These are phyloP conservation scores for Trametopsis cervina DNA, from an alignment of 768 basidiomycete genomes.

Conservation along the genomic window DNA sequence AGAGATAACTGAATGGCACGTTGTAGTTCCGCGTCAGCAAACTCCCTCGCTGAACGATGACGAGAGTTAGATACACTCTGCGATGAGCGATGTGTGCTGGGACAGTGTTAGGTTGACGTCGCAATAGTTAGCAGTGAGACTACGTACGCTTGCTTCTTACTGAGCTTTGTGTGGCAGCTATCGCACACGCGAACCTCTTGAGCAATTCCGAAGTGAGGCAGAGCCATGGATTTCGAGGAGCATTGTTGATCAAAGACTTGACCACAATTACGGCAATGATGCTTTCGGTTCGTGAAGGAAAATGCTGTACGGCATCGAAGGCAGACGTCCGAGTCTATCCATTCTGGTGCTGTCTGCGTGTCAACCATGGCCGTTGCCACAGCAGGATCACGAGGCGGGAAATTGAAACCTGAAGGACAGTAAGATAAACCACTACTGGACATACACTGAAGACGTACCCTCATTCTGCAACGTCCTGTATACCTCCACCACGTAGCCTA, in stretches of 20 bases:
- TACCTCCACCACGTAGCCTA: slow-evolving; percentile 71
- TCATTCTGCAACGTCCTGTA: slow-evolving; percentile 72
- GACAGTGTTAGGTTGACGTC: background rate
- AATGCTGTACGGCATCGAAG: slow-evolving; percentile 88
- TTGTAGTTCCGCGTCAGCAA: slow-evolving; percentile 83
- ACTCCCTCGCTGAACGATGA: slow-evolving; percentile 50
- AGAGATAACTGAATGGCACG: slow-evolving; percentile 90
- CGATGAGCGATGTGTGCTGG: slow-evolving; percentile 46
- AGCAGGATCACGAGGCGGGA: slow-evolving; percentile 73
- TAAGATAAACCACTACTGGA: slow-evolving; percentile 2
- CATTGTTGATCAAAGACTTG: slow-evolving; percentile 94
- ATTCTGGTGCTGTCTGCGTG: slow-evolving; percentile 88
- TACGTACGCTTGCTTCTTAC: slow-evolving; percentile 55
- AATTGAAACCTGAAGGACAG: slow-evolving; percentile 55
- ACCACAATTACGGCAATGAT: slow-evolving; percentile 98
- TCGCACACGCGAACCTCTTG: slow-evolving; percentile 95
- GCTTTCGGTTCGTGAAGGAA: slow-evolving; percentile 93
- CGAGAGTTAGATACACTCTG: slow-evolving; percentile 47
- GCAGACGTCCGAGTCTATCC: slow-evolving; percentile 95
- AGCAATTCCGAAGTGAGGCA: slow-evolving; percentile 91
- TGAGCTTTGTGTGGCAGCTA: slow-evolving; percentile 74
- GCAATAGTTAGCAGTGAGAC: slow-evolving; percentile 21
- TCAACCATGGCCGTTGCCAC: slow-evolving; percentile 74
- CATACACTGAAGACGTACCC: slow-evolving; percentile 41
- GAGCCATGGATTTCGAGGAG: slow-evolving; percentile 72